Evolutionary conservation across 768 basidiomycete genomes (phyloP).

Genomic region (Boletus barrowsii): DNA sequence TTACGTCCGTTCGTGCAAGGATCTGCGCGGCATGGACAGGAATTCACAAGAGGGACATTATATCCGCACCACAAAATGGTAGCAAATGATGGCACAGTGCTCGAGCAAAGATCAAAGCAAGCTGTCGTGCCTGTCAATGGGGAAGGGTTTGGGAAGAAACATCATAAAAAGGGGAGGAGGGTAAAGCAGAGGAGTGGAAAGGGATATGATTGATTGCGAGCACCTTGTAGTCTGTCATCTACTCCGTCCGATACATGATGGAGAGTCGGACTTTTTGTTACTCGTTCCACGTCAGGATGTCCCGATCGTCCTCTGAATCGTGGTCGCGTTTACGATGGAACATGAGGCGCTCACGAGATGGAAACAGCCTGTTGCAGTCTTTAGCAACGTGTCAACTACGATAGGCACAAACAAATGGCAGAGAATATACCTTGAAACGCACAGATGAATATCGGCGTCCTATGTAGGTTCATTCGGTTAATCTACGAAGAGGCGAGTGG

Average conservation of each 20-base stretch:
- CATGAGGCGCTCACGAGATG: conserved; percentile 65
- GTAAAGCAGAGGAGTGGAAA: conserved; percentile 90
- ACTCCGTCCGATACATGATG: background rate
- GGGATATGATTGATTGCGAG: conserved; percentile 68
- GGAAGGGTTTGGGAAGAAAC: conserved; percentile 61
- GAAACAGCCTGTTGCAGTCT: conserved; percentile 74
- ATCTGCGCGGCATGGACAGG: conserved; percentile 50
- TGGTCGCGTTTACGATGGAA: conserved; percentile 74
- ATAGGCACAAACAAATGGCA: background rate
- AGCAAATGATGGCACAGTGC: conserved; percentile 71
- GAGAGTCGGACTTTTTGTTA: conserved; percentile 14
- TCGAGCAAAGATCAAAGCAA: conserved; percentile 38
- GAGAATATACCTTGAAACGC: conserved; percentile 48
- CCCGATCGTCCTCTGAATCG: conserved; percentile 46
- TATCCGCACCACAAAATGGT: conserved; percentile 86
- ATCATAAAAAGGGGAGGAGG: conserved; percentile 77
- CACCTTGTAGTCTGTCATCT: background rate
- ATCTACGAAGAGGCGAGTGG: background rate
- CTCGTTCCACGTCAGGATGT: conserved; percentile 75
- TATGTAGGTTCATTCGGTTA: conserved; percentile 24
- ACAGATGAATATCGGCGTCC: conserved; percentile 82
- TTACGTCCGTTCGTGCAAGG: conserved; percentile 66
- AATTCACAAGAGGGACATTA: conserved; percentile 58
- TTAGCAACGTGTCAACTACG: conserved; percentile 3
- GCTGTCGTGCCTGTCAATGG: conserved; percentile 42